Conservation (phyloP, 169 alveolate genomes). For the Plasmodium berghei region DNA sequence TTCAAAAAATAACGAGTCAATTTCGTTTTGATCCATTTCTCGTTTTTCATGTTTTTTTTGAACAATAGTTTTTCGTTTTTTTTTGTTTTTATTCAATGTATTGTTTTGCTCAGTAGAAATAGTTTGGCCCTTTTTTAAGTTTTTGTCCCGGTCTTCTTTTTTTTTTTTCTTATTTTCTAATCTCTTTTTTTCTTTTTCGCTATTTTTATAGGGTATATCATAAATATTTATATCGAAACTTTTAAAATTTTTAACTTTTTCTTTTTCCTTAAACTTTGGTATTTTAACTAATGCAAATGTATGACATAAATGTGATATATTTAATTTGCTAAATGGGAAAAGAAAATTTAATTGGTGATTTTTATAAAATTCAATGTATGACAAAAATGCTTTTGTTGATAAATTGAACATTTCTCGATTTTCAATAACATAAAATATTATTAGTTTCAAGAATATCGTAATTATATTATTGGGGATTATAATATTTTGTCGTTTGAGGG, state of each 20-base stretch:
- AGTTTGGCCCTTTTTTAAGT: background rate
- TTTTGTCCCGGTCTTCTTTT: background rate
- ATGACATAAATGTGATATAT: slow-evolving; percentile 40
- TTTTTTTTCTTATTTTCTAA: slow-evolving; percentile 34
- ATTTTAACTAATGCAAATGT: slow-evolving; percentile 40
- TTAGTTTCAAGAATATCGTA: slow-evolving; percentile 26
- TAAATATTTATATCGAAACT: slow-evolving; percentile 16
- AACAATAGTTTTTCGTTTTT: slow-evolving; percentile 56
- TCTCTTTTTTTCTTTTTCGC: slow-evolving; percentile 36
- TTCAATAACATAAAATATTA: slow-evolving; percentile 50
- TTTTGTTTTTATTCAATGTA: slow-evolving; percentile 19
- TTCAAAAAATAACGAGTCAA: slow-evolving; percentile 55
- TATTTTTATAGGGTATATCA: slow-evolving; percentile 45
- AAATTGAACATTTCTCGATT: slow-evolving; percentile 46
- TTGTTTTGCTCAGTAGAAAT: background rate
- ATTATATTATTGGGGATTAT: slow-evolving; percentile 41
- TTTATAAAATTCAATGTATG: slow-evolving; percentile 57
- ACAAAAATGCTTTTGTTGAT: slow-evolving; percentile 57
- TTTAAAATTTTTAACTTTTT: slow-evolving; percentile 41
- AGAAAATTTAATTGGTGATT: slow-evolving; percentile 57
- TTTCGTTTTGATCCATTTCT: slow-evolving; percentile 66
- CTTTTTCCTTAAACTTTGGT: slow-evolving; percentile 53
- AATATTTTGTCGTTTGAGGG: slow-evolving; percentile 10
- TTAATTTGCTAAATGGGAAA: slow-evolving; percentile 52
- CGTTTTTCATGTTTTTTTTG: slow-evolving; percentile 70